A percentile compares a stretch with the other conserved stretches of the same genome.
Evolutionary conservation across 352 stramenopile genomes (phyloP).

Genomic region (Phytophthora boehmeriae): DNA sequence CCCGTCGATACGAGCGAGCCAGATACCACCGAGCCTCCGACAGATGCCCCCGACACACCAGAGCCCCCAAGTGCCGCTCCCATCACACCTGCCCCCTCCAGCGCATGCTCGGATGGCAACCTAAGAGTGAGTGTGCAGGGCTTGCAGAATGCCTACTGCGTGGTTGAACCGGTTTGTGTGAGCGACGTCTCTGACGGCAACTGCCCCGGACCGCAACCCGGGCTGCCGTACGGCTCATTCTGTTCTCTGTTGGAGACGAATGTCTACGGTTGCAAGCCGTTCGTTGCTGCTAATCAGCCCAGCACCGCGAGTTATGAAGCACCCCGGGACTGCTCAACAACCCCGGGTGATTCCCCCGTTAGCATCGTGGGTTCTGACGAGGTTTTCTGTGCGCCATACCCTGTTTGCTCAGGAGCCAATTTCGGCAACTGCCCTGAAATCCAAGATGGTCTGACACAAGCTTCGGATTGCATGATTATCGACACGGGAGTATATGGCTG

Average conservation of each 20-base stretch:
- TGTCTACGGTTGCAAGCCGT: conserved; percentile 52
- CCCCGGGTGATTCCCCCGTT: conserved; percentile 29
- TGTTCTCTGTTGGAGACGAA: conserved; percentile 46
- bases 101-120: conserved; percentile 12
- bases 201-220: conserved; percentile 41
- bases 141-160: conserved; percentile 49
- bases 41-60: background rate
- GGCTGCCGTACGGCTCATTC: conserved; percentile 46
- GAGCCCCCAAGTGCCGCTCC: conserved; percentile 5
- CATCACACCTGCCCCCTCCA: conserved; percentile 8
- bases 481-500: conserved; percentile 42
- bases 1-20: background rate
- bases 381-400: conserved; percentile 33
- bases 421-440: conserved; percentile 41
- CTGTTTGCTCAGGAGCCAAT: conserved; percentile 37
- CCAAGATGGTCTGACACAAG: conserved; percentile 32
- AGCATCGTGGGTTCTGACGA: conserved; percentile 22
- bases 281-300: conserved; percentile 28
- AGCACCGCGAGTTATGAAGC: conserved; percentile 29
- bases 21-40: background rate
- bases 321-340: conserved; percentile 37
- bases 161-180: conserved; percentile 38
- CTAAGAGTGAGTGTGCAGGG: conserved; percentile 42
- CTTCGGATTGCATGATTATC: conserved; percentile 37
- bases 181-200: conserved; percentile 33